Base-by-base conservation (phyloP, 495 filamentous ascomycete species). In the Astrocystis sublimbata region DNA sequence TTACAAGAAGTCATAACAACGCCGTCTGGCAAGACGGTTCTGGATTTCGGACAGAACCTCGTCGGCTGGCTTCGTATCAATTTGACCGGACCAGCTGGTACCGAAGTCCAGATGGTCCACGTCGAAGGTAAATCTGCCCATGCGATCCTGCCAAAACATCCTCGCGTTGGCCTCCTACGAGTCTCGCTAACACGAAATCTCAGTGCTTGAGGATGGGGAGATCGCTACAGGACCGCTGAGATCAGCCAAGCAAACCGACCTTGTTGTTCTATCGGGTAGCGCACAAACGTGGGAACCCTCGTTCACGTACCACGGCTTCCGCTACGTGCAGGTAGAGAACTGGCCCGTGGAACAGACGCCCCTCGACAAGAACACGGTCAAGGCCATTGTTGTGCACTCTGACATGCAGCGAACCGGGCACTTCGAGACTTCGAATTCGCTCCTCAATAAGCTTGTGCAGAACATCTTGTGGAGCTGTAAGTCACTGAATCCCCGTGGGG, bases 1-100 rank as follows among this genome's bases (percentile, higher is more conserved):
- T 64, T 76, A 2, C 51, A 72, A 36, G 57, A 75, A 10, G 66
- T 84, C 17, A 67, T 80, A n/a, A 77, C 58, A 10, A 81, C 75
- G 9, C 77, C 79, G 2, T 69, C 73, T 1, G 78, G 78, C 10
- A 81, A 78, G 43, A 78, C 75, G 17, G 68, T 79, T 17, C 52
- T 86, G 6, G 83, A 86, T 61, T 85, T 84, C 61, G 82, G 82
- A 12, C 83, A 85, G 61, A 86, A 85, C 57, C 69, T 85, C 10
- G 83, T 84, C 4, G 83, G 82, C 4, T 75, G 74, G 47, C 64
- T 85, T n/a, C 66, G 66, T 5, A 64, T 81, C 21, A 67, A 64
- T 0, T 70, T 78, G 4, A 46, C 63, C 2, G 76, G 75, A 6
- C 71, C 76, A 0, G 58, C 61, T 17, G 76, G 75, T 9, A 68